These are phyloP conservation scores for Teunomyces lycoperdinae DNA, from an alignment of 805 yeast species.

Conservation along the genomic window DNA sequence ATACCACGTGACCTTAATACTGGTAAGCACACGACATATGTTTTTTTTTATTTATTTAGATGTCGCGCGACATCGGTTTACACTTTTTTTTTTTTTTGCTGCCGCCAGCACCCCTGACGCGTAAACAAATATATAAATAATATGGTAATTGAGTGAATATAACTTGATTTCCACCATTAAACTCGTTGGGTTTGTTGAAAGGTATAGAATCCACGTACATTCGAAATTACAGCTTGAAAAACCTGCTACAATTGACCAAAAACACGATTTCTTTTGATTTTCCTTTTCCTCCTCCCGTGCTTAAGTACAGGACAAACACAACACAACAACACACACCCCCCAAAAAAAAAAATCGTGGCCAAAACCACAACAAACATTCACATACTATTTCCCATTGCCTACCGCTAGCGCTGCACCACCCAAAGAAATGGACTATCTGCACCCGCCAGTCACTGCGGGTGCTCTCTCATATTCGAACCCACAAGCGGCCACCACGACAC, in stretches of 20 bases:
- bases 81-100: no score
- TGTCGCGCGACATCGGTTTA: no score
- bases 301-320: neutral
- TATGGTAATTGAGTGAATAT: neutral
- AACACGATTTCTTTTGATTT: neutral
- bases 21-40: neutral
- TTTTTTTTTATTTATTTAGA: no score
- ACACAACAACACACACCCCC: neutral
- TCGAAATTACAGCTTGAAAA: neutral
- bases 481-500: neutral
- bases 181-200: no score
- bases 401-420: neutral
- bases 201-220: neutral
- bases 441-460: constrained; percentile 25
- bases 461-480: constrained; percentile 12
- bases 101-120: neutral
- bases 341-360: neutral
- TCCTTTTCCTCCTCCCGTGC: neutral
- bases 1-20: no score
- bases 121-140: neutral
- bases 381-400: neutral
- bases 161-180: no score
- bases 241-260: no score
- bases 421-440: constrained; percentile 15
- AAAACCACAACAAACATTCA: constrained; percentile 3